A percentile compares a stretch with the other conserved stretches of the same genome.
These are phyloP conservation scores for Aspergillus nidulans DNA, from an alignment of 495 filamentous ascomycete species.

Conservation along the genomic window DNA sequence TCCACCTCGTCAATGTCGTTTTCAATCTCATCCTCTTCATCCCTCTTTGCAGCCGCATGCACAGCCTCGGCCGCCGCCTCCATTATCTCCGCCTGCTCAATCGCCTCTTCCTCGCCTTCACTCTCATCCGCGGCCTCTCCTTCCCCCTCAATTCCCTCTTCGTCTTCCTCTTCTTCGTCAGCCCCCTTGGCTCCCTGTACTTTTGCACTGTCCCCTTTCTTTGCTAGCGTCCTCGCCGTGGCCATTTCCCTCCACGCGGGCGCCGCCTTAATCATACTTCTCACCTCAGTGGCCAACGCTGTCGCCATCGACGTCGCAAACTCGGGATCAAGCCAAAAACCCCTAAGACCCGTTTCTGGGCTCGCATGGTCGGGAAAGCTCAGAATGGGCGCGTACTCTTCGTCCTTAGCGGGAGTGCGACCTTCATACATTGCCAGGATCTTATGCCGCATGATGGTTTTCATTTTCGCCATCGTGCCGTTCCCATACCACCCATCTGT, in stretches of 20 bases:
- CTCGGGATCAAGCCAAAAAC: conserved; percentile 31
- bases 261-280: conserved; percentile 36
- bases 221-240: conserved; percentile 16
- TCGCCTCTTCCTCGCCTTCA: conserved; percentile 31
- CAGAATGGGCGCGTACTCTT: conserved; percentile 43
- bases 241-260: conserved; percentile 27
- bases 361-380: conserved; percentile 41
- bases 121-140: conserved; percentile 25
- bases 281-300: conserved; percentile 35
- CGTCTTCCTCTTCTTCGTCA: conserved; percentile 13
- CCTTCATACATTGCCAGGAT: conserved; percentile 49
- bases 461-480: conserved; percentile 73
- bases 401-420: conserved; percentile 37
- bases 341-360: conserved; percentile 21
- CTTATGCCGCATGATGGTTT: conserved; percentile 81
- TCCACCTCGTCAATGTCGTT: conserved; percentile 15
- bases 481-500: conserved; percentile 77
- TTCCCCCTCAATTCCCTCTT: conserved; percentile 16
- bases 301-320: conserved; percentile 25
- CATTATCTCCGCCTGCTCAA: conserved; percentile 12
- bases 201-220: too few species aligned
- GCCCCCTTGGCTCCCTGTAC: conserved; percentile 14
- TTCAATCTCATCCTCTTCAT: conserved; percentile 13
- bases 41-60: conserved; percentile 18
- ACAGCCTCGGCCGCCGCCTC: conserved; percentile 16